Evolutionary conservation across 192 early-diverging fungal genomes (phyloP).

Genomic region (Chytriomyces hyalinus): DNA sequence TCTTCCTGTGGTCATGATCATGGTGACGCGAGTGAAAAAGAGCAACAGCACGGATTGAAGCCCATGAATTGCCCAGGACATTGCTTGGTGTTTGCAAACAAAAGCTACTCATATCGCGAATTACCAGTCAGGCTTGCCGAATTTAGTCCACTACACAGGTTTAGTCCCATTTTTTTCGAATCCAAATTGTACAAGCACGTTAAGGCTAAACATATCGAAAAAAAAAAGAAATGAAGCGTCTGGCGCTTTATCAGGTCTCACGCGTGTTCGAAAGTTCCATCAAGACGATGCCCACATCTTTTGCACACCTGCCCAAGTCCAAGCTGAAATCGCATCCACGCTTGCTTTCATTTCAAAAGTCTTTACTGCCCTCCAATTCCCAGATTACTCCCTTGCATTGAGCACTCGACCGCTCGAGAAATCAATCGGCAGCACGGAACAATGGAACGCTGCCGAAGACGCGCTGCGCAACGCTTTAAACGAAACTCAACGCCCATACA

Average conservation of each 20-base stretch:
- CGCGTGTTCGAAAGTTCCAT: conserved; percentile 91
- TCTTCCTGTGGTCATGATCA: neutral
- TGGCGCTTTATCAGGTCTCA: conserved; percentile 87
- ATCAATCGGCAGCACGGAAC: conserved; percentile 71
- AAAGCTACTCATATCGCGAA: conserved; percentile 81
- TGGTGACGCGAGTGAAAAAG: conserved; percentile 10
- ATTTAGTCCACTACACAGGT: conserved; percentile 93
- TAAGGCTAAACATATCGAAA: neutral
- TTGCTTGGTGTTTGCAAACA: conserved; percentile 86
- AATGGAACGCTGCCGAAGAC: conserved; percentile 83
- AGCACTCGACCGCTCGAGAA: conserved; percentile 79
- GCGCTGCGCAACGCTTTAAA: conserved; percentile 74
- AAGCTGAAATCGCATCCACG: conserved; percentile 75
- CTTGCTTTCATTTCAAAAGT: conserved; percentile 80
- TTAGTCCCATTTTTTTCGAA: conserved; percentile 6
- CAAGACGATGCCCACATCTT: conserved; percentile 98
- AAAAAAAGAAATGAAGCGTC: conserved; percentile 82
- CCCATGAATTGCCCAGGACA: conserved; percentile 99
- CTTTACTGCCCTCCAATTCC: conserved; percentile 80
- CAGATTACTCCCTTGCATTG: conserved; percentile 75
- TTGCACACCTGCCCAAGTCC: conserved; percentile 81
- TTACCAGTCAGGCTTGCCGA: conserved; percentile 89
- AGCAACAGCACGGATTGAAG: conserved; percentile 83
- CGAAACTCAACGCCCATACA: conserved; percentile 59
- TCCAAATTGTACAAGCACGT: neutral